Conservation (phyloP, 2,329 filamentous ascomycete species). For the Phyllosticta citrichinensis region DNA sequence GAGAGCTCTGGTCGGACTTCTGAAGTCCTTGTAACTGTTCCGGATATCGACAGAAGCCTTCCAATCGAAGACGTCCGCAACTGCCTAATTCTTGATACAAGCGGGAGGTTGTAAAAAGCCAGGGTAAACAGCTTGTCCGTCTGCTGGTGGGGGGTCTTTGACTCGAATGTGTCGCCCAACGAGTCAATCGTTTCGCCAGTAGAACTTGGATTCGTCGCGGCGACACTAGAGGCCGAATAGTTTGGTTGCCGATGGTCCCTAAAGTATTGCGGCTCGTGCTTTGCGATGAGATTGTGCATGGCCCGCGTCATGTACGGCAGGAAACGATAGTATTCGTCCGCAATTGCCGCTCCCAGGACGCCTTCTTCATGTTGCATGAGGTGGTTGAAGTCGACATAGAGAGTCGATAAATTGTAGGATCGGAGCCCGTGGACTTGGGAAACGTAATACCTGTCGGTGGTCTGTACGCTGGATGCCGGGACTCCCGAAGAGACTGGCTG, state of each 20-base stretch:
- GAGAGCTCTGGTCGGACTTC: slow-evolving; percentile 93
- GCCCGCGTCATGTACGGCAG: slow-evolving; percentile 82
- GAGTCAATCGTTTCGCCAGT: slow-evolving; percentile 39
- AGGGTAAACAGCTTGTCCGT: slow-evolving; percentile 93
- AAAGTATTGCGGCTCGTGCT: slow-evolving; percentile 91
- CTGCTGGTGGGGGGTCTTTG: slow-evolving; percentile 78
- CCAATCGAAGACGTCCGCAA: slow-evolving; percentile 85
- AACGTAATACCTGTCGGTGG: slow-evolving; percentile 74
- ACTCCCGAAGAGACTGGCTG: slow-evolving; percentile 44
- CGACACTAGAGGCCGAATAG: slow-evolving; percentile 58
- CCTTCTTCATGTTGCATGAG: slow-evolving; percentile 63
- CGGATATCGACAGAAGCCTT: slow-evolving; percentile 87
- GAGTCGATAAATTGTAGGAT: slow-evolving; percentile 65
- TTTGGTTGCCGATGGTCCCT: slow-evolving; percentile 78
- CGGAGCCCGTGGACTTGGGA: slow-evolving; percentile 73
- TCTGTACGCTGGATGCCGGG: slow-evolving; percentile 58
- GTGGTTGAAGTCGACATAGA: slow-evolving; percentile 83
- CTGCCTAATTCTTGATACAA: slow-evolving; percentile 76
- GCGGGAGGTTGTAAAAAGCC: slow-evolving; percentile 84
- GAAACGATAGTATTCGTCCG: slow-evolving; percentile 89
- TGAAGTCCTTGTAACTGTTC: slow-evolving; percentile 91
- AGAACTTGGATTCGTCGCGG: slow-evolving; percentile 52
- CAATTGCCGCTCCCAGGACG: slow-evolving; percentile 74
- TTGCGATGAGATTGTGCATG: slow-evolving; percentile 85
- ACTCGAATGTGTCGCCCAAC: slow-evolving; percentile 39